Base-by-base conservation (phyloP, 352 stramenopile genomes). In the Pilasporangium apinafurcum region DNA sequence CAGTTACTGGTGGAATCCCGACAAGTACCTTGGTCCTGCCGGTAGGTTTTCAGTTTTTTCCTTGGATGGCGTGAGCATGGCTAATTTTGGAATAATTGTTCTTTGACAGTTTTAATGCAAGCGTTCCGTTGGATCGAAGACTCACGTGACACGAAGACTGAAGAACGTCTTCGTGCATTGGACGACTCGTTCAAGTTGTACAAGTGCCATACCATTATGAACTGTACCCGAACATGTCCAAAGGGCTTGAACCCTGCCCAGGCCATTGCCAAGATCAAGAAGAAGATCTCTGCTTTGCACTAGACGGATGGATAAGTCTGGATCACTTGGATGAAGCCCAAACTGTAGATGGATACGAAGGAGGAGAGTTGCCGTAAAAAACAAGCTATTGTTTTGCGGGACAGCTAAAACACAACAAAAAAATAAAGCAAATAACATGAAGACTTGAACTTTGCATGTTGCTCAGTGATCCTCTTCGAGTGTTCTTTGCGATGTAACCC, bases 191-290 rank as follows among this genome's bases (percentile, higher is more conserved):
- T 98, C 77, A 99, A 99, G 73, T 69, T 98, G 35, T 98, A 98
- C 75, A 92, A 97, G 62, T 98, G 95, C 83, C 96, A 99, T 78
- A 99, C 96, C 36, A 99, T 99, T 71, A 99, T 99, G 96, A 99
- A 99, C 83, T 99, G 97, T 85, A 98, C 92, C 54, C 97, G 97
- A 65, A 97, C 96, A 44, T 99, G 97, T 81, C 97, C 97, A 13
- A 99, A 99, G 85, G 94, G 98, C 48, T 87, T 99, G 51, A 99
- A 99, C 81, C 97, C 97, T 8, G 97, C 95, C 35, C 92, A 97
- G 60, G 96, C 96, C 33, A 99, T 99, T 66, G 96, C 86, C 37
- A 90, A 98, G 62, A 98, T 99, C 81, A 99, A 99, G 86, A 97
- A 96, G 64, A 90, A 81, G 51, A 75, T 98, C 45, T 69, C 86